Percentiles rank a stretch among this genome's conserved stretches.
Evolutionary conservation across 2,329 filamentous ascomycete genomes (phyloP).

Genomic region (Chaetomium strumarium): DNA sequence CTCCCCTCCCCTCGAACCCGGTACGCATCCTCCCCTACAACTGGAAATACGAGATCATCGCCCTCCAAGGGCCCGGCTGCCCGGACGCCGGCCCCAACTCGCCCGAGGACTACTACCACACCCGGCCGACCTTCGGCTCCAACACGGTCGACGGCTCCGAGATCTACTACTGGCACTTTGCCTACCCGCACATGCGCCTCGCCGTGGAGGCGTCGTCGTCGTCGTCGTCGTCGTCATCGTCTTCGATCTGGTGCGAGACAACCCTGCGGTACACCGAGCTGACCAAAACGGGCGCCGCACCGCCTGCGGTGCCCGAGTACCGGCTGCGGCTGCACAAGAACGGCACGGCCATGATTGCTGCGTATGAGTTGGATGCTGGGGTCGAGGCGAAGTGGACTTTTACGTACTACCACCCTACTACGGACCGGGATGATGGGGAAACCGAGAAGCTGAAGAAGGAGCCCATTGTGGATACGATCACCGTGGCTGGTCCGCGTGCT

Average conservation of each 20-base stretch:
- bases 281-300: background rate
- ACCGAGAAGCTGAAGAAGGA: background rate
- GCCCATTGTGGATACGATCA: background rate
- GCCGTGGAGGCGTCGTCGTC: no score
- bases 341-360: slow-evolving; percentile 1
- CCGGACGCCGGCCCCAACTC: slow-evolving; percentile 3
- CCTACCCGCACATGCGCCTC: slow-evolving; percentile 5
- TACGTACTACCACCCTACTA: background rate
- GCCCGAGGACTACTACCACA: background rate
- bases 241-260: slow-evolving; percentile 13
- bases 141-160: slow-evolving; percentile 15
- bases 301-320: background rate
- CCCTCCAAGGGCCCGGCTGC: slow-evolving; percentile 6
- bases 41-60: slow-evolving; percentile 6
- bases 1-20: background rate
- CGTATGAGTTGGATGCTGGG: slow-evolving; percentile 4
- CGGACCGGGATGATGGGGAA: no score
- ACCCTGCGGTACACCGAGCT: slow-evolving; percentile 8
- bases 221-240: no score
- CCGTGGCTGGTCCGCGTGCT: slow-evolving; percentile 1
- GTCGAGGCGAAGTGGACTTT: slow-evolving; percentile 7
- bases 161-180: slow-evolving; percentile 15
- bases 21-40: slow-evolving; percentile 5
- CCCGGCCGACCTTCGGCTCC: slow-evolving; percentile 6
- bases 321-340: slow-evolving; percentile 12